Evolutionary conservation across 2,329 filamentous ascomycete species (phyloP).

Genomic region (Penicillium verrucosum): DNA sequence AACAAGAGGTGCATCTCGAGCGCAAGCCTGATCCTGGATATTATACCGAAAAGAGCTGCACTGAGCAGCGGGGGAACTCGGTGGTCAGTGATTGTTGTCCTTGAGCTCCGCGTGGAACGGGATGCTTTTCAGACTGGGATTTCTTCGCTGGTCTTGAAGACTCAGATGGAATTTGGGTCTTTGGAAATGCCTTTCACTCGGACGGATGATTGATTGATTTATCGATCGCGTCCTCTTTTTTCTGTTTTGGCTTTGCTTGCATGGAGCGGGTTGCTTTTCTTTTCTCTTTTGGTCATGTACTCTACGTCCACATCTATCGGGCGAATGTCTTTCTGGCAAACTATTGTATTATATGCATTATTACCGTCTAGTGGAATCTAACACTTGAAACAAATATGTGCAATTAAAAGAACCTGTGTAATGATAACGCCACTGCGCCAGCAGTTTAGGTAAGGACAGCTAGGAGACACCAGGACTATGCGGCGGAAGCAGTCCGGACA

Average conservation of each 20-base stretch:
- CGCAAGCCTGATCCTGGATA: conserved; percentile 77
- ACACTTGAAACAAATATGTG: conserved; percentile 16
- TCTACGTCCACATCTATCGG: conserved; percentile 2
- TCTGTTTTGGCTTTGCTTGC: conserved; percentile 12
- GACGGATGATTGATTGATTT: not conserved
- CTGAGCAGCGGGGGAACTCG: conserved; percentile 22
- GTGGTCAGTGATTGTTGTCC: not conserved
- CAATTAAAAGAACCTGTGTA: conserved; percentile 17
- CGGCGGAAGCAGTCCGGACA: not conserved
- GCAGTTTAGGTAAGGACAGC: conserved; percentile 5
- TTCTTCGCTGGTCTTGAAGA: not conserved
- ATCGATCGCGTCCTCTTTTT: conserved; percentile 1
- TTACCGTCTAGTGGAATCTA: not conserved
- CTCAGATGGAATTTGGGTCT: not conserved
- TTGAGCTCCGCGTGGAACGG: not conserved
- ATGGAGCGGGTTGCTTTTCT: conserved; percentile 14
- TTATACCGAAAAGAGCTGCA: conserved; percentile 62
- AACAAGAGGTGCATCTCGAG: conserved; percentile 65
- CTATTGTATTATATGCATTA: conserved; percentile 9
- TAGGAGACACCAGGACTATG: not conserved
- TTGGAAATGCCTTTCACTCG: not conserved
- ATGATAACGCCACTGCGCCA: conserved; percentile 15
- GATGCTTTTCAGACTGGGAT: not conserved
- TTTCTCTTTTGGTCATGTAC: conserved; percentile 5
- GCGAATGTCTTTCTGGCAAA: not conserved